Conservation (phyloP, 345 rosid genomes). For the Populus pruinosa region DNA sequence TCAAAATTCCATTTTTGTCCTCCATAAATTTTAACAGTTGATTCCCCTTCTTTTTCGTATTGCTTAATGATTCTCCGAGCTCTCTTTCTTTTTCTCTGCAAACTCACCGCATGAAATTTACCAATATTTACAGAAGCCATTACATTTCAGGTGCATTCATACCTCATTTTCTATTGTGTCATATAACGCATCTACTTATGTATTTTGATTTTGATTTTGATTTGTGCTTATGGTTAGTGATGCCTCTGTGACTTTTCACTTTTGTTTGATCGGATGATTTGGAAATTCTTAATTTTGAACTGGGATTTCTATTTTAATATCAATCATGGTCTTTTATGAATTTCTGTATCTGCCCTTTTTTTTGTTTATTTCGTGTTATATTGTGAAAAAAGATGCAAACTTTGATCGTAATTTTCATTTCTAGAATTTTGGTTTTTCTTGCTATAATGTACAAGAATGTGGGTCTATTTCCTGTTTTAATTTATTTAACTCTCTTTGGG, state of each 20-base stretch:
- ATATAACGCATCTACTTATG: not conserved
- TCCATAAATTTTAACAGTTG: not conserved
- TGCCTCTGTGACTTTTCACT: not conserved
- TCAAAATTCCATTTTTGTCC: not conserved
- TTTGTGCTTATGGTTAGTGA: not conserved
- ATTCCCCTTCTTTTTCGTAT: not conserved
- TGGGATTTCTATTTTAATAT: not conserved
- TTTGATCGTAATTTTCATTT: not conserved
- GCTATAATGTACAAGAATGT: not conserved
- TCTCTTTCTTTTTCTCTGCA: not conserved
- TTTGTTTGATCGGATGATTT: not conserved
- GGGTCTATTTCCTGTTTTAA: not conserved
- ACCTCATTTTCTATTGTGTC: not conserved
- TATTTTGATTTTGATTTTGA: not conserved
- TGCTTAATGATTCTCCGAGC: not conserved
- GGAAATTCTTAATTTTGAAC: not conserved
- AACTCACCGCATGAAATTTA: not conserved
- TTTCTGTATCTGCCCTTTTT: not conserved
- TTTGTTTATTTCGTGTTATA: not conserved
- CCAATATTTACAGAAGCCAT: not conserved
- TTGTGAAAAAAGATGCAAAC: not conserved
- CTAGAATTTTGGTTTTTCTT: not conserved
- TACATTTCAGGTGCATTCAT: not conserved
- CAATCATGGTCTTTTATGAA: not conserved
- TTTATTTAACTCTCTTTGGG: not conserved